phyloP scores from a whole-genome alignment of 805 yeast species.

The Zygosaccharomyces kombuchaensis region DNA sequence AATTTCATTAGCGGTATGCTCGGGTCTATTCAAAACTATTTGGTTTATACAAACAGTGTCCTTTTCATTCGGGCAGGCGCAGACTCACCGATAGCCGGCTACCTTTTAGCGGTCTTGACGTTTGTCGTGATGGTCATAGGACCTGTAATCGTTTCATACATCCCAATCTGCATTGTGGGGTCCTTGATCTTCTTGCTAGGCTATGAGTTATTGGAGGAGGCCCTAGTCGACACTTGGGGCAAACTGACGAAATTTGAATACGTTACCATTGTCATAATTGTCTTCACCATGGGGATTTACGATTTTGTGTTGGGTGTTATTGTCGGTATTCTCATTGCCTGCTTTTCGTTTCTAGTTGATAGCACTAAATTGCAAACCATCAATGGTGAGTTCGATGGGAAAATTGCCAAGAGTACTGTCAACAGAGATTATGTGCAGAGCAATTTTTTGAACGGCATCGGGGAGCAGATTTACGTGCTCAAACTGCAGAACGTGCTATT shows the following conservation, averaged over 20 bases:
- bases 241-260: slow-evolving; percentile 74
- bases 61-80: slow-evolving; percentile 93
- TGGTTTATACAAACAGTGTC: slow-evolving; percentile 92
- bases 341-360: slow-evolving; percentile 90
- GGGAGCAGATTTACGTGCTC: slow-evolving; percentile 83
- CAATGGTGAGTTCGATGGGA: slow-evolving; percentile 78
- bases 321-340: slow-evolving; percentile 86
- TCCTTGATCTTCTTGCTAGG: slow-evolving; percentile 86
- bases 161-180: slow-evolving; percentile 95
- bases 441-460: slow-evolving; percentile 77
- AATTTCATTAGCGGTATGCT: slow-evolving; percentile 75
- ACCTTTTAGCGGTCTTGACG: slow-evolving; percentile 82
- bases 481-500: slow-evolving; percentile 85
- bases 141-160: slow-evolving; percentile 86
- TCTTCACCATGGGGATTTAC: slow-evolving; percentile 91
- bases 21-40: slow-evolving; percentile 90
- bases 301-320: slow-evolving; percentile 92
- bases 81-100: slow-evolving; percentile 81
- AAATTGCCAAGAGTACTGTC: slow-evolving; percentile 86
- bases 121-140: slow-evolving; percentile 78
- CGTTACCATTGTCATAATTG: slow-evolving; percentile 75
- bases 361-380: slow-evolving; percentile 83
- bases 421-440: slow-evolving; percentile 86
- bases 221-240: slow-evolving; percentile 79
- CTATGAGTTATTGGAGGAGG: slow-evolving; percentile 82